Evolutionary conservation across 345 rosid species (phyloP), one percentile per base, ranked within the genome.

Genomic region (Reutealis trisperma): DNA sequence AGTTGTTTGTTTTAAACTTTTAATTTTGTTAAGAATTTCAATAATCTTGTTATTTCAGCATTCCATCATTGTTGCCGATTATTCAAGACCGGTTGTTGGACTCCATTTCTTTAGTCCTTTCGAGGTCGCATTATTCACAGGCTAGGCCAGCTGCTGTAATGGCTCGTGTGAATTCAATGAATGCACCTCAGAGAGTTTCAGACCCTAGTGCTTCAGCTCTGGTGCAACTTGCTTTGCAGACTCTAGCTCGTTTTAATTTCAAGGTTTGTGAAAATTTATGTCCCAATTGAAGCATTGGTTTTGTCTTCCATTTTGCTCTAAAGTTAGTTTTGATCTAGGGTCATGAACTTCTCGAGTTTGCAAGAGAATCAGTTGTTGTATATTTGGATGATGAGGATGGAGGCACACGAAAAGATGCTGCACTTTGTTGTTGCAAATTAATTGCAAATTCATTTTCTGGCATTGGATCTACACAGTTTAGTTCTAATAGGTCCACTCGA

Each of bases 311-410:
- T 32, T 61, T 73, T 71, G 18, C 44, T 68, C 80, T 83, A 64
- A 85, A 55, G 72, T 77, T 71, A 66, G 34, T 76, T 72, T 10
- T 81, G 21, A 54, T 72, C 57, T 6, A 85, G 86, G 87, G 89
- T 58, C 86, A 86, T 21, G 87, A 86, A 58, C 98, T 92, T 79
- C 98, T 96, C 64, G 97, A 91, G 88, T 96, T 93, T 89, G 94
- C 92, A 9, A 92, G 92, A 86, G 96, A 92, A 83, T 89, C 95
- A 1, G 95, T 96, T 79, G 93, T 96, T 75, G 71, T 82, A 69
- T 96, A 94, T 88, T 84, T 94, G 83, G 99, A 92, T 79, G 97
- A 96, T 78, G 97, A 90, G 85, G 99, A 96, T 89, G 92, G 92
- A 77, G 82, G 83, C 66, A 91, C 97, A 62, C 81, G 97, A 72